Base-by-base conservation (phyloP, 148 eudicot species). In the Rhododendron griersonianum region DNA sequence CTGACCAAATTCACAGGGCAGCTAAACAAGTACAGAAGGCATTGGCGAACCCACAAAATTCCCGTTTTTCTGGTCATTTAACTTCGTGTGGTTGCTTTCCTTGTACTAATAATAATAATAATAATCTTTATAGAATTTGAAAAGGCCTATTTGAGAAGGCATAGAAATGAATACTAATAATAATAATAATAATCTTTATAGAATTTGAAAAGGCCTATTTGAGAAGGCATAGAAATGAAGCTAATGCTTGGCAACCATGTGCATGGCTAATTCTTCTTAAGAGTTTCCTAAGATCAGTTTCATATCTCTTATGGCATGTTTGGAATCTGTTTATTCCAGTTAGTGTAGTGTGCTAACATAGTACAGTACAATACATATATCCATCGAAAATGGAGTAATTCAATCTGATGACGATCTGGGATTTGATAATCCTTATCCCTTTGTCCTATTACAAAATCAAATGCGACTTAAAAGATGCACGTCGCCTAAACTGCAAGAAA, bases 41-140 rank as follows among this genome's bases (percentile, higher is more conserved):
- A 89, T 87, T 86, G 48, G 67, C 88, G 86, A 87, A 85, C 65
- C 74, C 81, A 57, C 88, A 85, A 19, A 90, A 86, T 35, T 80
- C 90, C 14, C 89, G 88, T 81, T 87, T 90, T 35, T 86, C 93
- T 37, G 89, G 90, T 47, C 86, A 87, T 50, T 80, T 21, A 23
- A 81, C 85, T 23, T 91, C 95, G 4, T 93, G 98, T 87, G 94
- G 98, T 71, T 95, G 97, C 87, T 91, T 94, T 74, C 93, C 94
- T 87, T 88, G 91, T 91, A 39, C 41, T 39, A 90, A 83, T 85
- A 78, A 86, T 69, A 83, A 83, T 83, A 67, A 86, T 69, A 83
- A 83, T 83, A 67, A 48, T 65, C 85, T 61, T 83, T 89, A 76
- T 75, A 55, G 55, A 41, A 45, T 23, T 51, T 80, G 30, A n/a